Base-by-base conservation (phyloP, 2,329 filamentous ascomycete genomes). In the Neoarthrinium moseri region DNA sequence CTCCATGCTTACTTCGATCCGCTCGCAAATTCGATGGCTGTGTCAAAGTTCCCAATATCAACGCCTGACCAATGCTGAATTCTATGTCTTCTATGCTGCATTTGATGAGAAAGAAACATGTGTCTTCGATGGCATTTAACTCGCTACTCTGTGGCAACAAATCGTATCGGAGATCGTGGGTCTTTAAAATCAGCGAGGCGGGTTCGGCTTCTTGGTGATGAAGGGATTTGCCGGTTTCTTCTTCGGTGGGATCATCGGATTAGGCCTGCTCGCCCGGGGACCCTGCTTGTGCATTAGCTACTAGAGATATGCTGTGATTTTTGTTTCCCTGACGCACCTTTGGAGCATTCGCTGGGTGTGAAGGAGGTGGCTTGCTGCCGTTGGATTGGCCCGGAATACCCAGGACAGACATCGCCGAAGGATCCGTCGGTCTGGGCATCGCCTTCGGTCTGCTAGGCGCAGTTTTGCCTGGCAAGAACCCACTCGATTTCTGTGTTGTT, bases 351-450 rank as follows among this genome's bases (percentile, higher is more conserved):
- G 49, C 17, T 20, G 44, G 38, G 38, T 29, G 29, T 3, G 34
- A 21, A 8, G 51, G 43, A 18, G 52, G 50, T 32, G 47, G 35
- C 23, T 46, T 47, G 24, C 33, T 50, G 8, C 42, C 33, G 23
- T 49, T 38, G 3, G 51, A 35, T 2, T 49, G 36, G 15, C 48
- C 44, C 24, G 21, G 20, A 6, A 60, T 55, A 12, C 59, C 57
- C 20, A 63, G 46, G n/a, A 62, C 53, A 11, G 57, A 49, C 57
- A 60, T 61, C 7, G 61, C 60, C 17, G 61, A 51, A 15, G 57
- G 59, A 34, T 63, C 60, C 23, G 57, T 55, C 2, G 60, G 56
- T 24, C 56, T 54, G 23, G 56, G 56, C 52, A 56, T 55, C 15
- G 53, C 51, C 17, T 56, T 57, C 30, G 60, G 60, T 18, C 51